phyloP scores from a whole-genome alignment of 2,329 filamentous ascomycete species.

The Colletotrichum sp. region DNA sequence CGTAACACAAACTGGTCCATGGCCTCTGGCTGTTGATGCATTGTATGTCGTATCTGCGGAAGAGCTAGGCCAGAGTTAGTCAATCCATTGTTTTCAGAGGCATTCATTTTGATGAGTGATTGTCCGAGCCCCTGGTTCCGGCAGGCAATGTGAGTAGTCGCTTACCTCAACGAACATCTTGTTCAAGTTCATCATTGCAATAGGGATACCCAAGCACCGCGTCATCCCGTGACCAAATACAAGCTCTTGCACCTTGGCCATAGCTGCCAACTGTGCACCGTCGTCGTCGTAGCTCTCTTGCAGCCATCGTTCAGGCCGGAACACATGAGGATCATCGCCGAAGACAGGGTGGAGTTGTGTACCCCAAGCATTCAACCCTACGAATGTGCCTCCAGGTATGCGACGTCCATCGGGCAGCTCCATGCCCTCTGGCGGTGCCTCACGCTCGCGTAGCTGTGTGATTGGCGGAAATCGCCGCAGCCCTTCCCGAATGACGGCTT shows the following conservation, averaged over 20 bases:
- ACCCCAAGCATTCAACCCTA: slow-evolving; percentile 40
- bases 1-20: neutral
- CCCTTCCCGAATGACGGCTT: slow-evolving; percentile 57
- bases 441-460: slow-evolving; percentile 34
- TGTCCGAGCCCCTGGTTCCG: too few species aligned
- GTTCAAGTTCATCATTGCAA: slow-evolving; percentile 43
- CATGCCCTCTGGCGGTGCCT: slow-evolving; percentile 39
- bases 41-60: neutral
- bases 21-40: neutral
- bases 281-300: slow-evolving; percentile 11
- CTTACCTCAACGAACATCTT: slow-evolving; percentile 29
- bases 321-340: slow-evolving; percentile 8
- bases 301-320: slow-evolving; percentile 20
- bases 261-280: slow-evolving; percentile 32
- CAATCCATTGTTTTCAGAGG: neutral
- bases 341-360: neutral
- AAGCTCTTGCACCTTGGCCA: slow-evolving; percentile 41
- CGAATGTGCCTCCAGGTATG: slow-evolving; percentile 34
- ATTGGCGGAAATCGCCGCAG: slow-evolving; percentile 43
- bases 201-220: slow-evolving; percentile 41
- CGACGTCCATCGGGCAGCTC: slow-evolving; percentile 36
- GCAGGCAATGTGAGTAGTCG: too few species aligned
- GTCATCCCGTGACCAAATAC: slow-evolving; percentile 44
- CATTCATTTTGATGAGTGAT: too few species aligned
- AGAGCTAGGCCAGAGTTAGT: neutral